Conservation (phyloP, 371 early-diverging fungal species). For the Mucor piriformis region DNA sequence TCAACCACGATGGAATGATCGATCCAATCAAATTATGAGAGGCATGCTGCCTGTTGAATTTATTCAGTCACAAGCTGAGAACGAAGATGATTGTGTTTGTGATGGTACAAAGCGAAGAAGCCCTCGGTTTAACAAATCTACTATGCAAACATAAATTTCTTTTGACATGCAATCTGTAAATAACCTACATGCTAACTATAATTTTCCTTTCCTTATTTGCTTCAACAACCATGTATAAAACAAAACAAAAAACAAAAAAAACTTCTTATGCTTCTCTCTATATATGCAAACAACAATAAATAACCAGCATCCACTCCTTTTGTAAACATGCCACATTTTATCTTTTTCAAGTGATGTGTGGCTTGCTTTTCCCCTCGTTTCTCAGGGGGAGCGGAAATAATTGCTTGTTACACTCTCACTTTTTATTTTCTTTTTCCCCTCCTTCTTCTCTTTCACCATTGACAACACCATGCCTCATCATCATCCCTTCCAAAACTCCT, state of each 20-base stretch:
- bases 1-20: conserved; percentile 5
- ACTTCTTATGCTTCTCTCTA: not conserved
- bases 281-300: not conserved
- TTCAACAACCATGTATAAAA: not conserved
- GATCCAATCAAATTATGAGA: conserved; percentile 28
- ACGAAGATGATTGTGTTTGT: not conserved
- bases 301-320: not conserved
- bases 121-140: not conserved
- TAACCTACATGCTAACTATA: no score
- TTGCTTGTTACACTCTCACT: not conserved
- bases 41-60: conserved; percentile 32
- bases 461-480: conserved; percentile 14
- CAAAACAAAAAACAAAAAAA: no score
- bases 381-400: no score
- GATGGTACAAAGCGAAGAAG: not conserved
- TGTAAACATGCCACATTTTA: not conserved
- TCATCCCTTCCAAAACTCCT: conserved; percentile 40
- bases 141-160: not conserved
- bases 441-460: not conserved
- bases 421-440: not conserved
- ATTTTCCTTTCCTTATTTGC: no score
- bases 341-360: not conserved
- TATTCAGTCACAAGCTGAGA: not conserved
- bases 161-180: not conserved
- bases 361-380: not conserved